Evolutionary conservation across 2,329 filamentous ascomycete genomes (phyloP).

Genomic region (Monilinia aucupariae): DNA sequence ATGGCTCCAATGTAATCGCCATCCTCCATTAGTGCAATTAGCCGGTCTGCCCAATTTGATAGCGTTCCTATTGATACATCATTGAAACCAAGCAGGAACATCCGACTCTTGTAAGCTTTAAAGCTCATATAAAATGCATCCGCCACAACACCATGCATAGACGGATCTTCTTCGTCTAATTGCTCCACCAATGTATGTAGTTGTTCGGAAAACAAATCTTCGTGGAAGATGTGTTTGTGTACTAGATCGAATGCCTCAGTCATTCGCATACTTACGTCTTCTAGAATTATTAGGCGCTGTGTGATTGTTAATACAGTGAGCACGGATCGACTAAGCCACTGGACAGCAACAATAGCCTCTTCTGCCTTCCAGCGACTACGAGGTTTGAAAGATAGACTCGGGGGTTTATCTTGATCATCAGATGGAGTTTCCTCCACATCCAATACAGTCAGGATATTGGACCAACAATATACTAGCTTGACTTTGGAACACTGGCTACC

Average conservation of each 20-base stretch:
- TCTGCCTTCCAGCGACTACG: slow-evolving; percentile 89
- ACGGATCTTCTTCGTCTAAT: slow-evolving; percentile 76
- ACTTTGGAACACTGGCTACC: slow-evolving; percentile 68
- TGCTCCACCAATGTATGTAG: slow-evolving; percentile 80
- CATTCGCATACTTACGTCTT: slow-evolving; percentile 82
- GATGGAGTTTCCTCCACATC: slow-evolving; percentile 72
- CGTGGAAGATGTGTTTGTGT: slow-evolving; percentile 86
- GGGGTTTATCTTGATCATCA: slow-evolving; percentile 69
- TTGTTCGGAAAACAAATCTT: slow-evolving; percentile 84
- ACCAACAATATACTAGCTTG: slow-evolving; percentile 97
- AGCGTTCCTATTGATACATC: slow-evolving; percentile 85
- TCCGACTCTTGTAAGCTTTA: slow-evolving; percentile 84
- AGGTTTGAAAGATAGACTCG: slow-evolving; percentile 71
- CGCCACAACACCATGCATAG: slow-evolving; percentile 92
- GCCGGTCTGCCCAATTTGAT: slow-evolving; percentile 93
- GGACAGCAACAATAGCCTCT: slow-evolving; percentile 90
- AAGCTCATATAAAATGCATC: slow-evolving; percentile 99
- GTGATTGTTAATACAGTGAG: slow-evolving; percentile 89
- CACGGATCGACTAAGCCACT: slow-evolving; percentile 94
- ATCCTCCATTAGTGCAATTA: slow-evolving; percentile 90
- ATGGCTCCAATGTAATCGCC: slow-evolving; percentile 96
- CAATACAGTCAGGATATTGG: slow-evolving; percentile 89
- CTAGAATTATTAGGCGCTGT: slow-evolving; percentile 84
- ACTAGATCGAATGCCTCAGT: slow-evolving; percentile 93
- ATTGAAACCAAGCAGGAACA: slow-evolving; percentile 91